Base-by-base conservation (phyloP, 73 alveolate genomes). In the Stentor roeselii region DNA sequence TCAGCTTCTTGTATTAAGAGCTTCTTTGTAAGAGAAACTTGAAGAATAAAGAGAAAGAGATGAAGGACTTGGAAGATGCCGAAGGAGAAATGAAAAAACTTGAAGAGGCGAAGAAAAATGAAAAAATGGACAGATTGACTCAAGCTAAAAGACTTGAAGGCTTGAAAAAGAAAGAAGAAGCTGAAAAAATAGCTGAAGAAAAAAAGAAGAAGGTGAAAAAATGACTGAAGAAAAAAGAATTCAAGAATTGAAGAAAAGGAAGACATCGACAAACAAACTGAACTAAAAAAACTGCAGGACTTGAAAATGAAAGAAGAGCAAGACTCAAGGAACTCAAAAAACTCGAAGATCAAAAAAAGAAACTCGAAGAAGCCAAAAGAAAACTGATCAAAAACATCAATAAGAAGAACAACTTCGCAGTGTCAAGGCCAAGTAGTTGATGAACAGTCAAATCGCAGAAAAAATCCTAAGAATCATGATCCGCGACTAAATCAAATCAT, bases 11-110 rank as follows among this genome's bases (percentile, higher is more conserved):
- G n/a, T n/a, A n/a, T n/a, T n/a, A n/a, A n/a, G n/a, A n/a, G n/a
- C n/a, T n/a, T n/a, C n/a, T n/a, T n/a, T n/a, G n/a, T n/a, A n/a
- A n/a, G n/a, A n/a, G n/a, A n/a, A n/a, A n/a, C n/a, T n/a, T n/a
- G n/a, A n/a, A n/a, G n/a, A n/a, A n/a, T n/a, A n/a, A n/a, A n/a
- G n/a, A n/a, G n/a, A n/a, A n/a, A n/a, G n/a, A n/a, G 80, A 21
- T 21, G 37, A 32, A 67, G 34, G 34, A 27, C 34, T 15, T 21
- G 14, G 14, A 0, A 1, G 37, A 21, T 0, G 80, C 21, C 21
- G 80, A 67, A 2, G 41, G 27, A 67, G 37, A 67, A 11, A 67
- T 15, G 34, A 67, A 67, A 67, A 67, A 40, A 67, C 37, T 67
- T 2, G 41, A 67, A 67, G 80, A 21, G 11, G 34, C 2, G 42